phyloP scores from a whole-genome alignment of 352 stramenopile genomes.

The Synura sp. region DNA sequence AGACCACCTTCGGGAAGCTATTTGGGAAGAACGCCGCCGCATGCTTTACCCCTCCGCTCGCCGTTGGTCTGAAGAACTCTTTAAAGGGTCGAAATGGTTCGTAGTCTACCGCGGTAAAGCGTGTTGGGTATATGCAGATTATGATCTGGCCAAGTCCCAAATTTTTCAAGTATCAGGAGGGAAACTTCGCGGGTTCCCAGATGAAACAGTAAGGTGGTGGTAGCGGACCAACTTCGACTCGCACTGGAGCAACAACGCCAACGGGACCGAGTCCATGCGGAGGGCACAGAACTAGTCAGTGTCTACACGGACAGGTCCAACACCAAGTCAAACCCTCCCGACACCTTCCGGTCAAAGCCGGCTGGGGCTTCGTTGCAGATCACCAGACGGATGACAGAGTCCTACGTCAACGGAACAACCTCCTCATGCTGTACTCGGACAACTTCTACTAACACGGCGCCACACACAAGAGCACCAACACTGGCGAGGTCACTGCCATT shows the following conservation, averaged over 20 bases:
- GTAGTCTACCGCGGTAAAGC: not conserved
- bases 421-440: not conserved
- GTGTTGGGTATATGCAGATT: not conserved
- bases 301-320: no score
- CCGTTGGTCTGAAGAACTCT: not conserved
- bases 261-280: not conserved
- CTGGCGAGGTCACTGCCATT: no score
- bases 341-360: not conserved
- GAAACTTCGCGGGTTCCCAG: no score
- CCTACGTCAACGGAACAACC: not conserved
- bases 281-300: not conserved
- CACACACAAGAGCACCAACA: no score
- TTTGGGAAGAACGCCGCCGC: constrained; percentile 3
- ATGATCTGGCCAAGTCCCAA: no score
- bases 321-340: not conserved
- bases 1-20: not conserved
- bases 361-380: not conserved
- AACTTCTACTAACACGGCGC: not conserved
- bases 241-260: not conserved
- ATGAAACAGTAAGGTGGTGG: not conserved
- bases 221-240: no score
- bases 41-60: not conserved
- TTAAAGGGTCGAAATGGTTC: no score
- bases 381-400: not conserved
- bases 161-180: no score